Evolutionary conservation across 257 asterid species (phyloP).

Genomic region (Jacaranda copaia): DNA sequence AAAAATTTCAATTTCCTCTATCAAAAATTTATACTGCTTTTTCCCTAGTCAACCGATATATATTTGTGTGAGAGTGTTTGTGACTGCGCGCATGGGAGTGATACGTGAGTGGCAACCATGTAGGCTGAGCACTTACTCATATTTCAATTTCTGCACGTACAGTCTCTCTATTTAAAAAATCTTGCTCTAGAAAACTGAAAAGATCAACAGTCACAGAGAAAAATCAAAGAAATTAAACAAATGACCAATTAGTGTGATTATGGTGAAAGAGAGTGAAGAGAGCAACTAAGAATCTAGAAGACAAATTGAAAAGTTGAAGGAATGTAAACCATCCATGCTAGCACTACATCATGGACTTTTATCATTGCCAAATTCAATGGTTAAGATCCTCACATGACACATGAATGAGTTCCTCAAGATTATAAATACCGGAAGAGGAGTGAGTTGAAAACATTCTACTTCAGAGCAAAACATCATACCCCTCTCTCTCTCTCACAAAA

Average conservation of each 20-base stretch:
- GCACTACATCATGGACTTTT: conserved; percentile 8
- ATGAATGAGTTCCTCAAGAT: conserved; percentile 10
- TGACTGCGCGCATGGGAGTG: conserved; percentile 10
- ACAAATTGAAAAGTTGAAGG: conserved; percentile 25
- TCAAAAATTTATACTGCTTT: conserved; percentile 2
- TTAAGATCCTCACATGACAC: conserved; percentile 31
- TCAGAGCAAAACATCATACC: conserved; percentile 35
- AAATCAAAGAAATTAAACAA: conserved; percentile 16
- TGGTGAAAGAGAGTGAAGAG: conserved; percentile 21
- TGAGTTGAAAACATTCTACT: conserved; percentile 34
- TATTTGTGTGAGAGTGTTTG: conserved; percentile 6
- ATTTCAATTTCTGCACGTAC: conserved; percentile 24
- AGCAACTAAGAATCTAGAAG: conserved; percentile 31
- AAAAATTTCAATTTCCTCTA: conserved; percentile 20
- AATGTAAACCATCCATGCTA: conserved; percentile 42
- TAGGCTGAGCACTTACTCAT: conserved; percentile 19
- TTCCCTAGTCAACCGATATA: neutral
- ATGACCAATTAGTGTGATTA: conserved; percentile 10
- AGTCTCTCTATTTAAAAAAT: conserved; percentile 27
- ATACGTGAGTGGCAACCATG: neutral
- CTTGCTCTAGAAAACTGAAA: conserved; percentile 10
- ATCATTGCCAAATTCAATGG: conserved; percentile 42
- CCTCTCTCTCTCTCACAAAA: conserved; percentile 14
- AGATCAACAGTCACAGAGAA: conserved; percentile 16
- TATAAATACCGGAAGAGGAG: conserved; percentile 49